A percentile compares a stretch with the other conserved stretches of the same genome.
These are phyloP conservation scores for Trypanosoma theileri DNA, from an alignment of 208 protist genomes.

Conservation along the genomic window DNA sequence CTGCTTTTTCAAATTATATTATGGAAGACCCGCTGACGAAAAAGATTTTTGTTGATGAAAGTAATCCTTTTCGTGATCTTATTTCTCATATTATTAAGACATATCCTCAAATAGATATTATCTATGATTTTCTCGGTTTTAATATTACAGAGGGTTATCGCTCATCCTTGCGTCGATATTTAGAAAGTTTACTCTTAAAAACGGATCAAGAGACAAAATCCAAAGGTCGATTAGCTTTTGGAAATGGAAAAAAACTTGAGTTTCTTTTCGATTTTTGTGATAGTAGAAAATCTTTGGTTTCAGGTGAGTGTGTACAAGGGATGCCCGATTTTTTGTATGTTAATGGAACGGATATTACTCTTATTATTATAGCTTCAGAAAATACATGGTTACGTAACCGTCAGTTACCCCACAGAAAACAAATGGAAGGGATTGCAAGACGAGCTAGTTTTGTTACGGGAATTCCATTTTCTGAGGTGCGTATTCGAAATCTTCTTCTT, in stretches of 20 bases:
- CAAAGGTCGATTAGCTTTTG: constrained; percentile 43
- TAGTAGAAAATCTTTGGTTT: constrained; percentile 50
- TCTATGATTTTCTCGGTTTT: constrained; percentile 87
- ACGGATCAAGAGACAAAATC: constrained; percentile 12
- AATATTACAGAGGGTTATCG: constrained; percentile 67
- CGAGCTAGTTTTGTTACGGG: constrained; percentile 77
- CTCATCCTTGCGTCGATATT: constrained; percentile 49
- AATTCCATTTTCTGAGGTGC: constrained; percentile 64
- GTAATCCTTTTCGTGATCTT: constrained; percentile 65
- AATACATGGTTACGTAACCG: constrained; percentile 83
- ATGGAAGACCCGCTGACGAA: constrained; percentile 54
- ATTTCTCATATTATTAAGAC: constrained; percentile 51
- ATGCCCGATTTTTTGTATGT: constrained; percentile 82
- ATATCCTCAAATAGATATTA: constrained; percentile 70
- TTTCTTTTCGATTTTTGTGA: constrained; percentile 78
- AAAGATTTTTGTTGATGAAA: constrained; percentile 45
- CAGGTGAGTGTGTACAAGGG: constrained; percentile 66
- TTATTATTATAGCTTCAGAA: constrained; percentile 81
- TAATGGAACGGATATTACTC: constrained; percentile 57
- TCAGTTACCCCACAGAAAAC: constrained; percentile 77
- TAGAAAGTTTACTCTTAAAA: constrained; percentile 41
- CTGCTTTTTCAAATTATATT: constrained; percentile 80
- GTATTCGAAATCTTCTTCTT: constrained; percentile 76
- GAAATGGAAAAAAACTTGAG: constrained; percentile 34
- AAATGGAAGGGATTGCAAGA: constrained; percentile 83